Conservation (phyloP, 495 filamentous ascomycete genomes). For the Pyrenula aspistea region DNA sequence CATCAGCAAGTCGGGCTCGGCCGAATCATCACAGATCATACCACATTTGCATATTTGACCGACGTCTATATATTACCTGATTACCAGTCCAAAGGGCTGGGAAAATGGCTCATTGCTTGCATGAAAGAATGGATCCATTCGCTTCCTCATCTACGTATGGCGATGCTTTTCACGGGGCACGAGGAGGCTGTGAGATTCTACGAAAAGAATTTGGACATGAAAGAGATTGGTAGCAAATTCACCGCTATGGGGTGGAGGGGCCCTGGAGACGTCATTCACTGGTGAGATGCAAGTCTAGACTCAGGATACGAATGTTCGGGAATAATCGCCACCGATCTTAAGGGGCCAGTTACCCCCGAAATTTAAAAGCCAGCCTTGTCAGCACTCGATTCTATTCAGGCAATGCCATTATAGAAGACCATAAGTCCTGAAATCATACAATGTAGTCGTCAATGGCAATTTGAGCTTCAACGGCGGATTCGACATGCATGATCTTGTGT, state of each 20-base stretch:
- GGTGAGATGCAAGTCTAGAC: not conserved
- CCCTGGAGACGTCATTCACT: not conserved
- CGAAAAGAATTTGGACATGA: conserved; percentile 30
- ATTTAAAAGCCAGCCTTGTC: too few relatives aligned
- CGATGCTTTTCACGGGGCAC: conserved; percentile 37
- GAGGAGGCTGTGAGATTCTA: conserved; percentile 28
- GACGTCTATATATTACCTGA: conserved; percentile 51
- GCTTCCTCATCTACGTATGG: conserved; percentile 43
- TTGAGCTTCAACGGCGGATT: too few relatives aligned
- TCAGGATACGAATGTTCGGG: too few relatives aligned
- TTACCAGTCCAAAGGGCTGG: conserved; percentile 48
- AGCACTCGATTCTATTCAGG: too few relatives aligned
- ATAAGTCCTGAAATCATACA: too few relatives aligned
- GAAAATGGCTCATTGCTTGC: conserved; percentile 48
- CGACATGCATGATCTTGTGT: too few relatives aligned
- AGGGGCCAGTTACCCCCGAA: too few relatives aligned
- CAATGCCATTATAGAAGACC: too few relatives aligned
- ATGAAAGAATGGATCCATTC: conserved; percentile 38
- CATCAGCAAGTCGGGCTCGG: conserved; percentile 42
- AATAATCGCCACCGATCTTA: too few relatives aligned
- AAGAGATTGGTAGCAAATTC: not conserved
- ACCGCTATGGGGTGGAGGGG: not conserved
- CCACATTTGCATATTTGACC: conserved; percentile 56
- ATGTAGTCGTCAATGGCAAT: too few relatives aligned
- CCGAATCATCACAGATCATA: conserved; percentile 50